Evolutionary conservation across 768 basidiomycete genomes (phyloP).

Genomic region (Agaricus blazei): DNA sequence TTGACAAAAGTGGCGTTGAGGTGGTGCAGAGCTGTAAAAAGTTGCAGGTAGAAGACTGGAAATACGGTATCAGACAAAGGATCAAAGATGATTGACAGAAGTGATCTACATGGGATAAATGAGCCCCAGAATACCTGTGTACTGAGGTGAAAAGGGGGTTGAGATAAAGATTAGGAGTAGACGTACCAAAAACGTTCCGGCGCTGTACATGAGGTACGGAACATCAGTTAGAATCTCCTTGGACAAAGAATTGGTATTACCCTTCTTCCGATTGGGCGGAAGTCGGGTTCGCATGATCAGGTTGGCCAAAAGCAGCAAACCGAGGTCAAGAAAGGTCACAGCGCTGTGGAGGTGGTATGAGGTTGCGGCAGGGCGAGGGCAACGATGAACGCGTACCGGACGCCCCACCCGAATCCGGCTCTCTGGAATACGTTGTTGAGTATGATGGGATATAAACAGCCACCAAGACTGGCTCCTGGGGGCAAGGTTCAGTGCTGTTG

Average conservation of each 20-base stretch:
- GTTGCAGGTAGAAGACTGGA: conserved; percentile 48
- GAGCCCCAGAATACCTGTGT: conserved; percentile 43
- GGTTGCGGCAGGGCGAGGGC: neutral
- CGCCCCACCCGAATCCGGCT: conserved; percentile 36
- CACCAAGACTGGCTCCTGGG: conserved; percentile 42
- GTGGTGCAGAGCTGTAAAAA: conserved; percentile 37
- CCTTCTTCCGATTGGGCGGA: conserved; percentile 22
- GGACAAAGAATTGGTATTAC: conserved; percentile 19
- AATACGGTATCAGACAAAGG: neutral
- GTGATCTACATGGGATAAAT: conserved; percentile 42
- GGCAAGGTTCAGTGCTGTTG: conserved; percentile 3
- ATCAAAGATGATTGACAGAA: neutral
- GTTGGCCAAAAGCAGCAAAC: conserved; percentile 38
- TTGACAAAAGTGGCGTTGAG: conserved; percentile 34
- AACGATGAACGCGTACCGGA: conserved; percentile 27
- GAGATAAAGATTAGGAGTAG: neutral
- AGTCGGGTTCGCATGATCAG: conserved; percentile 37
- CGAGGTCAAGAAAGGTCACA: conserved; percentile 40
- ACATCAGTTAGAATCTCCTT: conserved; percentile 33
- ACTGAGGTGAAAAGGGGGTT: neutral
- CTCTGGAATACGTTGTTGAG: conserved; percentile 40
- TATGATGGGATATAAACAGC: conserved; percentile 47
- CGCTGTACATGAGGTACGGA: conserved; percentile 35
- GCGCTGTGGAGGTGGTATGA: conserved; percentile 24
- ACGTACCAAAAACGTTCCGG: conserved; percentile 36